phyloP scores from a whole-genome alignment of 108 stramenopile species.

The Cyclotella cryptica region DNA sequence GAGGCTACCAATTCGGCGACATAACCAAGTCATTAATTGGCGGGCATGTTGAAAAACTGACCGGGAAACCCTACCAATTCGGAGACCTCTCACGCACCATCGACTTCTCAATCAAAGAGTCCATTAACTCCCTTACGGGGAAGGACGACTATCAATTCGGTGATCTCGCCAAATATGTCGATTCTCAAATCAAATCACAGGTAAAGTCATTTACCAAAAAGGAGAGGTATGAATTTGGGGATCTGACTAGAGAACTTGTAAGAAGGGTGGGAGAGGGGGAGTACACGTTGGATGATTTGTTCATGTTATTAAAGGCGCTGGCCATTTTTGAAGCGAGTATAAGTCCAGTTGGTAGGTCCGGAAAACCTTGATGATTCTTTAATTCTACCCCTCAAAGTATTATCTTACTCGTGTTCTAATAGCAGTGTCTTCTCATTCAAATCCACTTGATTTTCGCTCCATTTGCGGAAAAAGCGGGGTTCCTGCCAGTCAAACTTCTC shows the following conservation, averaged over 20 bases:
- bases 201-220: conserved; percentile 42
- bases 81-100: conserved; percentile 48
- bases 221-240: conserved; percentile 52
- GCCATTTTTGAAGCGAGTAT: conserved; percentile 45
- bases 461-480: conserved; percentile 38
- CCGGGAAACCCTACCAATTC: conserved; percentile 52
- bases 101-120: conserved; percentile 36
- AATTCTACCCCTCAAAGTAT: too few relatives aligned
- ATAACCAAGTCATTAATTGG: conserved; percentile 47
- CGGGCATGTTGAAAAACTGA: conserved; percentile 30
- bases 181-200: conserved; percentile 27
- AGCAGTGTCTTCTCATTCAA: background rate
- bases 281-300: conserved; percentile 47
- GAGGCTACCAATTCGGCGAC: conserved; percentile 42
- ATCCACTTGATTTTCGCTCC: background rate
- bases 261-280: conserved; percentile 38
- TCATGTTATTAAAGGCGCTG: conserved; percentile 47
- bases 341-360: conserved; percentile 37
- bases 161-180: conserved; percentile 23
- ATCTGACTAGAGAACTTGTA: conserved; percentile 43
- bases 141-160: conserved; percentile 50
- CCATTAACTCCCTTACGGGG: conserved; percentile 39
- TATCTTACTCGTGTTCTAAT: too few relatives aligned
- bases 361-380: background rate
- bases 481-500: conserved; percentile 42